Base-by-base conservation (phyloP, 2,329 filamentous ascomycete genomes). In the Grosmannia serpens region DNA sequence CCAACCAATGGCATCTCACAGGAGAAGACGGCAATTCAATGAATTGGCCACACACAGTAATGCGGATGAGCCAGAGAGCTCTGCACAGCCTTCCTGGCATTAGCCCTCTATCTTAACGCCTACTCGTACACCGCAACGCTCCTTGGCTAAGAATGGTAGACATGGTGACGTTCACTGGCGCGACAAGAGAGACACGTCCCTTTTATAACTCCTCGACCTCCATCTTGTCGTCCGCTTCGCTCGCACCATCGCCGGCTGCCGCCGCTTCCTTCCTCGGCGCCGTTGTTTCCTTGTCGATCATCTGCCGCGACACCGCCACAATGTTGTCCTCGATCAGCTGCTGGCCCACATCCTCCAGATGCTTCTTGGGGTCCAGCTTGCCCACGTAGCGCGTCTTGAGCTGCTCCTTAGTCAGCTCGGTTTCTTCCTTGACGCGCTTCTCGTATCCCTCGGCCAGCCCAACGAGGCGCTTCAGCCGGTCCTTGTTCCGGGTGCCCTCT, bases 311-410 rank as follows among this genome's bases (percentile, higher is more conserved):
- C n/a, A 99, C 91, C 4, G 91, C 89, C 15, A 99, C 94, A 64
- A 99, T 99, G 75, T 99, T 99, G 81, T 99, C 94, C 76, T 99
- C 95, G 68, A 99, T 97, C 64, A 97, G 82, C 71, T 95, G 86
- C 74, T 96, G 91, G 58, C 94, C 94, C 53, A 99, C 89, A 66
- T 96, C 91, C 74, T 96, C 91, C 70, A 99, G 82, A 72, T 99
- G 95, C 80, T 99, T 99, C 87, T 99, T 99, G 59, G 94, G 94
- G 69, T 99, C 94, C 59, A 97, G 85, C 78, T 99, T 99, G 74
- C 94, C 94, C 41, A 99, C 94, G 72, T 99, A 99, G 79, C 94
- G 85, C 58, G 94, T 99, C 84, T 97, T 96, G 62, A 99, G 81
- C 73, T 99, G 94, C 50, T 99, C 94, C 78, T 96, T 95, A 46